These are phyloP conservation scores for Mayamaea pseudoterrestris DNA, from an alignment of 108 stramenopile genomes.

Conservation along the genomic window DNA sequence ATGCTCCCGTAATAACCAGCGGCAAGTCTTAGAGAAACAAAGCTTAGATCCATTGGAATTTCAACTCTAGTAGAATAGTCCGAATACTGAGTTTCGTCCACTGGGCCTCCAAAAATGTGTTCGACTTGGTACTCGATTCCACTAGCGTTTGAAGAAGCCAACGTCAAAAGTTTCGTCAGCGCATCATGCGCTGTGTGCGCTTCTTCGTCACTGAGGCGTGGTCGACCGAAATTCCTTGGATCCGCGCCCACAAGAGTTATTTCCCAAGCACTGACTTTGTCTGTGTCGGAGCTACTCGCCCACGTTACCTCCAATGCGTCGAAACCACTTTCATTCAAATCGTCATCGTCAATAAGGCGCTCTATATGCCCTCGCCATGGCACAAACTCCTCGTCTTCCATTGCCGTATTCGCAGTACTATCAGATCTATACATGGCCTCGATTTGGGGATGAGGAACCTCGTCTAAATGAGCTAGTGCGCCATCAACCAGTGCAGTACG, in stretches of 20 bases:
- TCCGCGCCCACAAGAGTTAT: constrained; percentile 11
- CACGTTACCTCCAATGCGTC: constrained; percentile 16
- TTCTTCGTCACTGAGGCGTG: constrained; percentile 31
- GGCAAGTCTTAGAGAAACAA: constrained; percentile 33
- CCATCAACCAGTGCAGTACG: constrained; percentile 38
- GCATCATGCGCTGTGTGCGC: constrained; percentile 23
- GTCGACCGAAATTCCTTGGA: constrained; percentile 18
- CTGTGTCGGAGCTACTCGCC: constrained; percentile 13
- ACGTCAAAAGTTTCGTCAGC: too few relatives aligned
- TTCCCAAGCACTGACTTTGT: constrained; percentile 55
- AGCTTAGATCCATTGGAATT: constrained; percentile 54
- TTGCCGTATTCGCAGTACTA: too few relatives aligned
- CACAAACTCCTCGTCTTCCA: constrained; percentile 1
- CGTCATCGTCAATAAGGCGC: constrained; percentile 8
- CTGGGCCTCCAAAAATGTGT: constrained; percentile 33
- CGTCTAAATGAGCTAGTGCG: constrained; percentile 26
- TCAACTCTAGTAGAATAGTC: constrained; percentile 70
- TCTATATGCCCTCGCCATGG: constrained; percentile 1
- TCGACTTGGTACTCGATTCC: constrained; percentile 25
- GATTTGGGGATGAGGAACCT: too few relatives aligned
- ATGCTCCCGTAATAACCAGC: constrained; percentile 54
- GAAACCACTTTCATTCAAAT: constrained; percentile 23
- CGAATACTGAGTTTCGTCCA: constrained; percentile 37
- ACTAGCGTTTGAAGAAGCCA: too few relatives aligned
- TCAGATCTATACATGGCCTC: too few relatives aligned